These are phyloP conservation scores for Ormosia emarginata DNA, from an alignment of 306 rosid species.

Conservation along the genomic window DNA sequence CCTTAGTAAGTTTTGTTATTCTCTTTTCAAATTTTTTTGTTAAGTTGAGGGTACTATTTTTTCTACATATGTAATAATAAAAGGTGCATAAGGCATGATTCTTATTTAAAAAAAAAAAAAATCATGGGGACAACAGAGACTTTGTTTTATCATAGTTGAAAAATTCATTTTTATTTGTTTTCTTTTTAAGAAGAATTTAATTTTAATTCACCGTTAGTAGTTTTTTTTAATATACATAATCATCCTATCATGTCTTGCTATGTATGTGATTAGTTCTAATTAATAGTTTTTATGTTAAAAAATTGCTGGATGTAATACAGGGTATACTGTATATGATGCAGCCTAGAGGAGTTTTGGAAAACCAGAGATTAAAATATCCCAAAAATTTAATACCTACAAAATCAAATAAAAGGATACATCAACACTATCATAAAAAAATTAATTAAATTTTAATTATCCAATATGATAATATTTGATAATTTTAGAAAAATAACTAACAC, in stretches of 20 bases:
- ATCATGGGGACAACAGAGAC: slow-evolving; percentile 16
- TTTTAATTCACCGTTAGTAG: neutral
- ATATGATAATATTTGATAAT: too few relatives aligned
- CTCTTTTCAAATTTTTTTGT: neutral
- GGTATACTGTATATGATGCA: neutral
- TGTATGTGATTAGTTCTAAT: neutral
- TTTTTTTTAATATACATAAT: too few relatives aligned
- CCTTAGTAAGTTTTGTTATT: too few relatives aligned
- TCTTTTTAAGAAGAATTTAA: neutral
- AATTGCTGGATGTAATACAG: neutral
- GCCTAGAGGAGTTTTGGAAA: neutral
- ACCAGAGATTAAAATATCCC: neutral
- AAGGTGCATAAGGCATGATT: neutral
- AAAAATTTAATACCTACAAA: neutral
- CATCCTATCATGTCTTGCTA: neutral
- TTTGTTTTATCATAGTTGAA: slow-evolving; percentile 5
- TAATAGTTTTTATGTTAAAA: neutral
- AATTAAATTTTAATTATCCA: too few relatives aligned
- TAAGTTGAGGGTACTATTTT: slow-evolving; percentile 39
- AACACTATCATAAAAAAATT: neutral
- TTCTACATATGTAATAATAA: neutral
- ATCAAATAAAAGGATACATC: neutral
- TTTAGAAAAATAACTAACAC: too few relatives aligned
- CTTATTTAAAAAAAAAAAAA: neutral
- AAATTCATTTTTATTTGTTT: too few relatives aligned